Base-by-base conservation (phyloP, 352 stramenopile species). In the Blastocystis sp. region DNA sequence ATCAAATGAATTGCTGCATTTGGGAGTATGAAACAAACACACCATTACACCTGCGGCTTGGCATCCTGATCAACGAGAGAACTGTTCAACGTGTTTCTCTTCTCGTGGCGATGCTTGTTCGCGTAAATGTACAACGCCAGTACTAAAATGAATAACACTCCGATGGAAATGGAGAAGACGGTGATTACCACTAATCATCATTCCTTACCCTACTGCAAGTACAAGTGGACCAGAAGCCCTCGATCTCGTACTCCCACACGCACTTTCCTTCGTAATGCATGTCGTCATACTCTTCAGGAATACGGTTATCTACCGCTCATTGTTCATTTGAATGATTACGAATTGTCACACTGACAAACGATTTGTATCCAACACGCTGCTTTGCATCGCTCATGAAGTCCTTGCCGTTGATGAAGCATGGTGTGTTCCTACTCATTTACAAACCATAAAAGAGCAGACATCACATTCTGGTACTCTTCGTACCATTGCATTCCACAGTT, bases 11-110 rank as follows among this genome's bases (percentile, higher is more conserved):
- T 91, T 3, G 92, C 93, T 48, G 98, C 91, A 90, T 97, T 97
- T 91, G 98, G 98, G 42, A 98, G 92, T 90, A 97, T 98, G 92
- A 99, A 98, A 82, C 96, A 95, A 71, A 99, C 95, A 89, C 97
- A 98, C 90, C 98, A 94, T 89, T 96, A 96, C 19, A 96, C 94
- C 21, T 93, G 65, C 79, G 95, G 96, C 91, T 98, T 93, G 3
- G 91, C 48, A 14, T 57, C 48, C 48, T 57, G 48, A 7, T 14
- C 48, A 57, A 14, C 14, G 14, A 57, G 48, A 14, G 48, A 57
- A 57, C 48, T 7, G 14, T 57, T 57, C 48, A 84, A 52, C 3
- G 10, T 19, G 34, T 62, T 64, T 14, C 74, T 52, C 42, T 84
- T 84, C 57, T 84, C 74, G 38, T 34, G 24, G 60, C 74, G 74